Conservation (phyloP, 108 stramenopile genomes). For the Skeletonema grethae region DNA sequence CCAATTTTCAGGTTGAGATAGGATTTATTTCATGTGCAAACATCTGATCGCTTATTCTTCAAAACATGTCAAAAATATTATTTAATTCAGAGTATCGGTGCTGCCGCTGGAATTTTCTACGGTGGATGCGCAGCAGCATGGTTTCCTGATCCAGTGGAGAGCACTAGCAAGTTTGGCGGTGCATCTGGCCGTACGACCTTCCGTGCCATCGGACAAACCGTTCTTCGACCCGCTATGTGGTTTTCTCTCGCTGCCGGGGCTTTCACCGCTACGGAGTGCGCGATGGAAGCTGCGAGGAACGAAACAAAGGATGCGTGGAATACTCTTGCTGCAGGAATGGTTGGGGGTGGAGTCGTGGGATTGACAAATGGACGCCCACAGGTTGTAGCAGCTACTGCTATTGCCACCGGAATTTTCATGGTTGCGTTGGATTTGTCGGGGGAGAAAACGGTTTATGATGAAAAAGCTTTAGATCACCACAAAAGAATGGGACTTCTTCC, state of each 20-base stretch:
- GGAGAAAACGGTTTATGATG: constrained; percentile 34
- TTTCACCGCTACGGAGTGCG: constrained; percentile 47
- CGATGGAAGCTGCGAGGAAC: constrained; percentile 37
- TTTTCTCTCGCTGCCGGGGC: constrained; percentile 29
- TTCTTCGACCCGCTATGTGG: constrained; percentile 47
- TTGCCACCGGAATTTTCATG: constrained; percentile 51
- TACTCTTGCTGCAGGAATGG: constrained; percentile 46
- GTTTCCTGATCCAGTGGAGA: constrained; percentile 44
- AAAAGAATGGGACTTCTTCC: constrained; percentile 41
- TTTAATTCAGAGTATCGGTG: constrained; percentile 32
- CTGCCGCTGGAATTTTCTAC: constrained; percentile 41
- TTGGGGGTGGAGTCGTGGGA: constrained; percentile 45
- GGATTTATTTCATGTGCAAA: neutral
- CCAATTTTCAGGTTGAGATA: neutral
- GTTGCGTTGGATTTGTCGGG: constrained; percentile 47
- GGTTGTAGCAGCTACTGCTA: constrained; percentile 39
- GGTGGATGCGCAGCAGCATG: constrained; percentile 47
- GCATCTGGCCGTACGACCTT: constrained; percentile 14
- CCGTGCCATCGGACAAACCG: constrained; percentile 34
- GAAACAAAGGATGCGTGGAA: constrained; percentile 48
- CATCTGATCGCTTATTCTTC: neutral
- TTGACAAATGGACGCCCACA: constrained; percentile 37
- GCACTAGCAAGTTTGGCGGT: constrained; percentile 13
- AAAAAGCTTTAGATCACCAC: constrained; percentile 16
- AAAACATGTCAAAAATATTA: neutral